Evolutionary conservation across 805 yeast species (phyloP), one percentile per base, ranked within the genome.

Genomic region (Metschnikowia sp.): DNA sequence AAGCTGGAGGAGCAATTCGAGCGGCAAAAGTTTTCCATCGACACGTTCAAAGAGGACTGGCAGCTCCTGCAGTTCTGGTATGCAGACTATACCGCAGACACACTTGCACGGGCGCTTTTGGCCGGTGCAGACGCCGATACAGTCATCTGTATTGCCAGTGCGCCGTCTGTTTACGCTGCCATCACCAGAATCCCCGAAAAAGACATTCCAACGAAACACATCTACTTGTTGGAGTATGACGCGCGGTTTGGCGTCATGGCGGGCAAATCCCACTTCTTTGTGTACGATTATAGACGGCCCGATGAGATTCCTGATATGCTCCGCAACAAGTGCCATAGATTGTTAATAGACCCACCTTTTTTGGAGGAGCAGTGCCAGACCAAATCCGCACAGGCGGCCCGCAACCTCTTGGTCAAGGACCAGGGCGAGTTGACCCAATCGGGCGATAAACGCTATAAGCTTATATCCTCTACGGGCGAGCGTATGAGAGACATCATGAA

Each of bases 1-100:
- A 68, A 72, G 44, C 87, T 91, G 9, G 89, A 86, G 54, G 75
- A 78, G 31, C 68, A 69, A 7, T 79, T 72, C 54, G 76, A 73
- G n/a, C 57, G 60, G n/a, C 64, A 65, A 42, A 55, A 51, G 43
- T 49, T 78, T 45, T 78, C 82, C 18, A 91, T 91, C 65, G 88
- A 84, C 44, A 74, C 81, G 34, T 90, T 90, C 64, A 75, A 86
- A 60, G 97, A 90, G 65, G 96, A 90, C 66, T 90, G 97, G 97
- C 94, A 88, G 60, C 73, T 91, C 34, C 88, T 96, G 1, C 97
- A 90, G 65, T 90, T 90, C 68, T 90, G 97, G 90, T 90, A 88
- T 61, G 70, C 77, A 47, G 91, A 88, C 50, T 66, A 71, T 3
- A 90, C 97, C 0, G 90, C 96, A 0, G 76, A 75, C 43, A 60